Evolutionary conservation across 805 yeast genomes (phyloP), one percentile per base, ranked within the genome.

Genomic region (Candida manassasensis): DNA sequence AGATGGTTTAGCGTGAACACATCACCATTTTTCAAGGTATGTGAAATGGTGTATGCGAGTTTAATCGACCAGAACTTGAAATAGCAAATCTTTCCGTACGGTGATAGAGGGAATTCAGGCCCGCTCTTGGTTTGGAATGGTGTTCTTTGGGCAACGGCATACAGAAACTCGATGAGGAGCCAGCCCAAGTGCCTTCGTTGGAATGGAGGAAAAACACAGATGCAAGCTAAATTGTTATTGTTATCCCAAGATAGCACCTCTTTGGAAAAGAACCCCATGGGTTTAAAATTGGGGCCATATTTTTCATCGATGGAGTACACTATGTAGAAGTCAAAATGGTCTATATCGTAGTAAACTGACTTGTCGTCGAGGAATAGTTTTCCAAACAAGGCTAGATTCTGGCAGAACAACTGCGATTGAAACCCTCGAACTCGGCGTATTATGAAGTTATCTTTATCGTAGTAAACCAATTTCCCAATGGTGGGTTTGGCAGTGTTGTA

Each of bases 181-280:
- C 86, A 77, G 0, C 97, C 98, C 17, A 89, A 55, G 6, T 77
- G 81, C 27, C 73, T 71, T 39, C 86, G 68, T 55, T 90, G 97
- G 54, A 78, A 93, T 3, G 96, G 96, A 1, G 98, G 98, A 42
- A 93, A 84, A 3, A 87, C 78, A 44, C 93, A 69, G 9, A 93
- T 84, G 52, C 97, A 93, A 0, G 97, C 96, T 25, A 93, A 63
- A 52, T 90, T 93, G 36, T 59, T 63, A 55, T 89, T 85, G 34
- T 77, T 71, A 35, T 84, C 90, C 73, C 79, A 77, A 0, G 96
- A 80, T 0, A 83, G 63, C 29, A 82, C 62, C 50, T 93, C 98
- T 47, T 85, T 84, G 10, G 97, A 88, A 51, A 87, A 93, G 53
- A 87, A 93, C 1, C 97, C 98, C 81, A 89, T 80, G 2, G 90